Conservation (phyloP, 2,329 filamentous ascomycete genomes). For the Fusarium sororula region DNA sequence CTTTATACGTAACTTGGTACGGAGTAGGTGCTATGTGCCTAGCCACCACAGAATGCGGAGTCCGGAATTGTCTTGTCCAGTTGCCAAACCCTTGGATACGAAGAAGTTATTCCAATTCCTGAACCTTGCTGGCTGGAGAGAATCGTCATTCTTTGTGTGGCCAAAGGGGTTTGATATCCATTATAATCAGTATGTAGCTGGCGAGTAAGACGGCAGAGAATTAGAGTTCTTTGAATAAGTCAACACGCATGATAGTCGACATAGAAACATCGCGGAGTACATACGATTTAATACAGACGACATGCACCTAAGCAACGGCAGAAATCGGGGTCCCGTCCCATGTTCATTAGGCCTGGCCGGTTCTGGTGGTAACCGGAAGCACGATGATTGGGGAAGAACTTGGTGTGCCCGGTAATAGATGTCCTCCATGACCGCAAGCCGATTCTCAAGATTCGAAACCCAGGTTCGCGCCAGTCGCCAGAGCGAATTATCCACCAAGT, state of each 20-base stretch:
- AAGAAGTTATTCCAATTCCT: neutral
- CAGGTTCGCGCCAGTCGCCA: neutral
- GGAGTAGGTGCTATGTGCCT: neutral
- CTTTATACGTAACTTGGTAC: constrained; percentile 1
- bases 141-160: neutral
- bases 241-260: constrained; percentile 30
- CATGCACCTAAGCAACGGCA: constrained; percentile 23
- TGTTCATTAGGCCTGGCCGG: neutral
- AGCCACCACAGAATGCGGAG: neutral
- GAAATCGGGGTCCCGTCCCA: constrained; percentile 24
- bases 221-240: constrained; percentile 25
- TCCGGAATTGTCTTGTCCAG: constrained; percentile 2
- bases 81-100: neutral
- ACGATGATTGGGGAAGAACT: neutral
- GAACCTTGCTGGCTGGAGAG: constrained; percentile 2
- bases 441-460: neutral
- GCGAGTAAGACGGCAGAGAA: constrained; percentile 1
- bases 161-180: neutral
- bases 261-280: constrained; percentile 21
- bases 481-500: neutral
- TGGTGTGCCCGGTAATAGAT: neutral
- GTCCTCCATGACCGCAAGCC: neutral
- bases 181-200: neutral
- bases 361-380: constrained; percentile 10
- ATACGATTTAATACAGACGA: neutral